Evolutionary conservation across 345 rosid species (phyloP), one percentile per base, ranked within the genome.

Genomic region (Alliaria petiolata): DNA sequence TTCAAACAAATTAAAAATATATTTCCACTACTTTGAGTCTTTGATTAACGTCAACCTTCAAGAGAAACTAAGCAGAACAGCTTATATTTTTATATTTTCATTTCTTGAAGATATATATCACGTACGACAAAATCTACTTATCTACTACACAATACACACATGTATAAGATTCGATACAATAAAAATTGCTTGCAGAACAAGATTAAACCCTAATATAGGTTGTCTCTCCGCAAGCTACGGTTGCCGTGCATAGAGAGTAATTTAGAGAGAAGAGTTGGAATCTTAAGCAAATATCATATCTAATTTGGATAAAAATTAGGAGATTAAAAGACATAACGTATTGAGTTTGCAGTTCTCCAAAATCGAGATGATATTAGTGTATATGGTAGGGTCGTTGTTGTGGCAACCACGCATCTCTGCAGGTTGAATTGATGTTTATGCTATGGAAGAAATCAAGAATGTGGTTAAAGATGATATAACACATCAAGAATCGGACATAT

Each of bases 281-380:
- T 39, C 53, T 25, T 30, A 60, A 49, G 16, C 13, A 54, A 62
- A 57, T 25, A 62, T 50, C 22, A 30, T 10, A 16, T 12, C 2
- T 28, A 5, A 5, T 28, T 28, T 30, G 7, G 44, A 72, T n/a
- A 55, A 13, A 22, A 25, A 63, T 44, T 57, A 58, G 36, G 56
- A 16, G 5, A 17, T 6, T 38, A 34, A 19, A 62, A 45, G 63
- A 86, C 88, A 87, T 89, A 95, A 67, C 96, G 92, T 70, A 91
- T 83, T 26, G 86, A 89, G 64, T 78, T 84, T 63, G 83, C 91
- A 57, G 7, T 86, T 87, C 82, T 85, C 81, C 71, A 83, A 69
- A 70, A 87, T 87, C 57, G 83, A 88, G 9, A 83, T 82, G 71
- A 83, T 88, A 72, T 82, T 83, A 73, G 67, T 72, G 58, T 77